These are phyloP conservation scores for Salix exigua DNA, from an alignment of 345 rosid genomes.

Conservation along the genomic window DNA sequence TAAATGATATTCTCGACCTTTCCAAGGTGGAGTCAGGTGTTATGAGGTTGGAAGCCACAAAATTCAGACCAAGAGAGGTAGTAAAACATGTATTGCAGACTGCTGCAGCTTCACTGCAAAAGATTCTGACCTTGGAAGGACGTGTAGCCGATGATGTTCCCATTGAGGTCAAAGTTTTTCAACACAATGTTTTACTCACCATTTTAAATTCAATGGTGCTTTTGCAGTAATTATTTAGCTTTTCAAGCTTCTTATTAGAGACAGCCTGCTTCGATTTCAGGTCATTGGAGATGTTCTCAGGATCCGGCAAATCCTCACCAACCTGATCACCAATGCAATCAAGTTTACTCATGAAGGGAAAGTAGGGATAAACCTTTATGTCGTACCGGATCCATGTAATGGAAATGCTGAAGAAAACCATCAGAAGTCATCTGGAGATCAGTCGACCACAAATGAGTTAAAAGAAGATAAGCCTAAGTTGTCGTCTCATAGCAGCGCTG, in stretches of 20 bases:
- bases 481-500: constrained; percentile 22
- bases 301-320: constrained; percentile 93
- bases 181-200: background rate
- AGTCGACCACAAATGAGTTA: constrained; percentile 17
- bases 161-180: constrained; percentile 47
- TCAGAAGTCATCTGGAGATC: constrained; percentile 26
- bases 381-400: constrained; percentile 60
- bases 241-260: too few relatives aligned
- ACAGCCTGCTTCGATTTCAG: constrained; percentile 32
- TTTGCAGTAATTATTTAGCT: too few relatives aligned
- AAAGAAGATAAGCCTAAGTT: constrained; percentile 32
- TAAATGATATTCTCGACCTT: constrained; percentile 94
- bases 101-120: constrained; percentile 84
- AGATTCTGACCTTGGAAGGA: constrained; percentile 78
- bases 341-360: constrained; percentile 94
- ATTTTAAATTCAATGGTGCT: background rate
- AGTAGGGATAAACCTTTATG: constrained; percentile 74
- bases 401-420: constrained; percentile 35
- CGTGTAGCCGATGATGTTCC: constrained; percentile 83
- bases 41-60: constrained; percentile 94
- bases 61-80: constrained; percentile 86
- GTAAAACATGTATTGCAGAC: constrained; percentile 95
- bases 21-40: constrained; percentile 99
- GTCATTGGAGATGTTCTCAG: constrained; percentile 92
- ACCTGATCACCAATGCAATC: constrained; percentile 91